Evolutionary conservation across 1,284 basidiomycete genomes (phyloP), one percentile per base, ranked within the genome.

Genomic region (Trametes sp.): DNA sequence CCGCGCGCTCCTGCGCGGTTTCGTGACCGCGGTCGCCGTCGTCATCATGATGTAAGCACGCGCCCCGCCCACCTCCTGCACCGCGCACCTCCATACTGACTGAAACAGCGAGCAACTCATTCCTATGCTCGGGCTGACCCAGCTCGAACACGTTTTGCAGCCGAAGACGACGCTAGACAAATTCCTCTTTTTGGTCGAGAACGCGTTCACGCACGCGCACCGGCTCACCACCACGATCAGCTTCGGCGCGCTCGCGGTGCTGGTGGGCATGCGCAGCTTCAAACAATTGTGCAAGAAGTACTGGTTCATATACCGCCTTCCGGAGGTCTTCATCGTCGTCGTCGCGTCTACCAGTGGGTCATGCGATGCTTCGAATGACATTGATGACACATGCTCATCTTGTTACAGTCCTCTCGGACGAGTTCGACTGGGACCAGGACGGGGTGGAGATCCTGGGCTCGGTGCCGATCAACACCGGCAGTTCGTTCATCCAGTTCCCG

Each of bases 391-490:
- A n/a, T 19, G 21, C 29, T 21, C 29, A 24, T 36, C 9, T 42
- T 46, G 45, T 57, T 65, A 24, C 21, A 96, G 93, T 90, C 45
- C 71, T 97, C 33, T 92, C 85, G n/a, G 79, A 83, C 26, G 66
- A 87, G 65, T 85, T 94, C 61, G 74, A 80, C 42, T 98, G 95
- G 94, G 89, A 94, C 65, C 65, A 85, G 60, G 76, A 86, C 2
- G 95, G 94, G 1, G 87, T 98, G 2, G 88, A 86, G 42, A 91
- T 97, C 60, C 82, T 98, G 2, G 96, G 96, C 28, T 77, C 84
- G 14, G 88, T 96, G 29, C 82, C 88, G 16, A 81, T 92, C 61
- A 84, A 82, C 23, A 84, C 84, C 0, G 85, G 84, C 14, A 75
- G 79, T 9, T 83, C 87, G 46, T 85, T 91, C 71, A 74, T 92